Evolutionary conservation across 352 stramenopile genomes (phyloP).

Genomic region (Phytophthora palmivora): DNA sequence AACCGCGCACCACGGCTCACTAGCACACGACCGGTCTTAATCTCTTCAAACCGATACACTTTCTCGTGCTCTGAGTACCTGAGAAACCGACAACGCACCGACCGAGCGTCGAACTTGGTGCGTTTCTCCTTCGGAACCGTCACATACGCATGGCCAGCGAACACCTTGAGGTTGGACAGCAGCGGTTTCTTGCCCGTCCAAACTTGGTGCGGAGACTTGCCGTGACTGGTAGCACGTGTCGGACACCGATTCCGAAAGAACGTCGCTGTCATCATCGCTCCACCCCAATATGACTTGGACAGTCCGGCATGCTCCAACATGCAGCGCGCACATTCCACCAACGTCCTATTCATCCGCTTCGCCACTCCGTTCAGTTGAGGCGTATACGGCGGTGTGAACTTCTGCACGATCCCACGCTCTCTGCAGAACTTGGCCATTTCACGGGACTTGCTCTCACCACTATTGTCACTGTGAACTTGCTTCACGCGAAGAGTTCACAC

Average conservation of each 20-base stretch:
- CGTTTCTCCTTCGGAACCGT: too few species aligned
- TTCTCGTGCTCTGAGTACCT: background rate
- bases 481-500: conserved; percentile 16
- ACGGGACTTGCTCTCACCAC: conserved; percentile 16
- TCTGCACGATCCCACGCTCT: too few species aligned
- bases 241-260: conserved; percentile 22
- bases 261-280: conserved; percentile 23
- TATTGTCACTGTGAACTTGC: conserved; percentile 16
- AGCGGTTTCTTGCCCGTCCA: conserved; percentile 20
- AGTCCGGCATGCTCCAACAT: too few species aligned
- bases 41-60: too few species aligned
- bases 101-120: conserved; percentile 5
- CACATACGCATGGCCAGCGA: conserved; percentile 1
- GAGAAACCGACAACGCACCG: conserved; percentile 6
- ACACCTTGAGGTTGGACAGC: conserved; percentile 11
- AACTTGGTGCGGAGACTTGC: too few species aligned
- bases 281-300: too few species aligned
- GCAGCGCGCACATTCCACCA: too few species aligned
- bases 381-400: too few species aligned
- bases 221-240: conserved; percentile 10
- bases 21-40: too few species aligned
- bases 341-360: too few species aligned
- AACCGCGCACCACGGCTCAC: too few species aligned
- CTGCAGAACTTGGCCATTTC: conserved; percentile 16
- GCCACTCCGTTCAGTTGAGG: too few species aligned